A percentile compares a stretch with the other conserved stretches of the same genome.
phyloP scores from a whole-genome alignment of 2,329 filamentous ascomycete genomes.

The Colletotrichum sp. region DNA sequence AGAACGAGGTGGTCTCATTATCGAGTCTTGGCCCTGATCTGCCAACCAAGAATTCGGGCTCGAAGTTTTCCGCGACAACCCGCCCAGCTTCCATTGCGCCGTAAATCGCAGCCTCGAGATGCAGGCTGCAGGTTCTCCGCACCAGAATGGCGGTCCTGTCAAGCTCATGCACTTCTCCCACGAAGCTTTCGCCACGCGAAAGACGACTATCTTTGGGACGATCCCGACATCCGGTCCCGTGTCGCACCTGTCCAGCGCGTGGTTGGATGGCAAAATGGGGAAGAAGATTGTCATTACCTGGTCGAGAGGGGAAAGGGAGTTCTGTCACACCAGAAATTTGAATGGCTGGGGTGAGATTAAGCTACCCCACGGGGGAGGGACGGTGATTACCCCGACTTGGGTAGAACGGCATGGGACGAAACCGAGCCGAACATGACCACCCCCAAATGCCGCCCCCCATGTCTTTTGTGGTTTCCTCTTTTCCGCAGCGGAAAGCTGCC shows the following conservation, averaged over 20 bases:
- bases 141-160: not conserved
- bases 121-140: not conserved
- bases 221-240: not conserved
- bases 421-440: not conserved
- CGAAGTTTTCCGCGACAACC: not conserved
- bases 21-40: not conserved
- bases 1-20: not conserved
- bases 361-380: not conserved
- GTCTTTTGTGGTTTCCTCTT: not conserved
- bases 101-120: not conserved
- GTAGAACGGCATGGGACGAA: conserved; percentile 2
- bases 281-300: not conserved
- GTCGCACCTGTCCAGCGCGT: not conserved
- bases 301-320: not conserved
- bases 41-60: not conserved
- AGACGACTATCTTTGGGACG: not conserved
- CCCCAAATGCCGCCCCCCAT: not conserved
- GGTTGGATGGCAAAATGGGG: not conserved
- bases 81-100: not conserved
- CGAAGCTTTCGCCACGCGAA: not conserved
- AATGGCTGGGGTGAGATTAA: not conserved
- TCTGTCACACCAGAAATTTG: not conserved
- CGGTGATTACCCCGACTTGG: conserved; percentile 16
- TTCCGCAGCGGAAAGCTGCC: not conserved
- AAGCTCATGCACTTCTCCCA: not conserved